Evolutionary conservation across 164 flowering plant genomes (phyloP), one percentile per base, ranked within the genome.

Genomic region (Vitis rotundifolia): DNA sequence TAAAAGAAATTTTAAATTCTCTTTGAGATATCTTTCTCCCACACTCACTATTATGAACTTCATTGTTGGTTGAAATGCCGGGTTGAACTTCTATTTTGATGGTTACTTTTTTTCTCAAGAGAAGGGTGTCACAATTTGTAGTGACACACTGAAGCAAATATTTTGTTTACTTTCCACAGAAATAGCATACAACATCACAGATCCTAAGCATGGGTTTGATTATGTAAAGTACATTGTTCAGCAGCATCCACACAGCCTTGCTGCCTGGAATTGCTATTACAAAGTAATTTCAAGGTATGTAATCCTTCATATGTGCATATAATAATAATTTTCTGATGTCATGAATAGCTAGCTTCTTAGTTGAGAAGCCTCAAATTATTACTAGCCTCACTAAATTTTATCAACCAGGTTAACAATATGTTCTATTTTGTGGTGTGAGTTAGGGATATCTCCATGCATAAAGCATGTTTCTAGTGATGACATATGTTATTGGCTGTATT

Each of bases 231-330:
- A 78, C 82, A 75, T 85, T 67, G 90, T 91, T 70, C 84, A 79
- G 73, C 82, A 83, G 74, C 86, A 84, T 82, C 97, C 98, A 15
- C 71, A 89, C 77, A 91, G 96, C 80, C 63, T 80, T 59, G 81
- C 91, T 76, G 90, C 94, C 54, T 94, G 98, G 98, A 94, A 91
- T 77, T 86, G 90, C 84, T 90, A 87, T 73, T 94, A 87, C 78
- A 88, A 85, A 80, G 89, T 86, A 61, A 79, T 78, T 70, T 76
- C 90, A 49, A 87, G 93, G 98, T 87, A 78, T 61, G 3, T 49
- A 13, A n/a, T 10, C 12, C 48, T 15, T 53, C 16, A 31, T 31
- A 12, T 67, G 14, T 29, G 19, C 49, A 15, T 28, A 0, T 49
- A 2, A 8, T 49, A 5, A 8, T 19, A 37, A 37, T 37, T 37